Conservation (phyloP, 306 rosid genomes). For the Pterocarpus santalinus region DNA sequence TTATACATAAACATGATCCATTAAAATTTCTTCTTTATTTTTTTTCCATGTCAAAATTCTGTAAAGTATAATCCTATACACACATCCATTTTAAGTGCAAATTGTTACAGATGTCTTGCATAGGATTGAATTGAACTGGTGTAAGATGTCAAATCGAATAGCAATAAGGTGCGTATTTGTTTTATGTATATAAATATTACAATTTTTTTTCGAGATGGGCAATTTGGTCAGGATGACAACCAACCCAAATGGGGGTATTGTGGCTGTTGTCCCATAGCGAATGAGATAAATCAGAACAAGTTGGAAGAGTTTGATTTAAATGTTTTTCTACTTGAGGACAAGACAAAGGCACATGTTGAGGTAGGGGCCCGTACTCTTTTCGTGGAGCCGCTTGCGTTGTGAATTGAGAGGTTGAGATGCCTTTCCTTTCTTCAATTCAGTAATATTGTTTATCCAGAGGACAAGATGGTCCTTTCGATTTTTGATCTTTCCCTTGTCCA, state of each 20-base stretch:
- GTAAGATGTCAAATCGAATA: neutral
- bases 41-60: too few relatives aligned
- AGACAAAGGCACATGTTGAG: slow-evolving; percentile 84
- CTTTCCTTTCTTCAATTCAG: slow-evolving; percentile 32
- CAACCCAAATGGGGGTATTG: slow-evolving; percentile 49
- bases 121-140: neutral
- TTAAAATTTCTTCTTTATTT: too few relatives aligned
- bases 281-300: slow-evolving; percentile 50
- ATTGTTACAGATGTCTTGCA: neutral
- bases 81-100: neutral
- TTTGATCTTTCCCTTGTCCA: slow-evolving; percentile 67
- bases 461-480: slow-evolving; percentile 63
- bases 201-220: slow-evolving; percentile 40
- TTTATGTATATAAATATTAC: neutral
- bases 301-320: slow-evolving; percentile 63
- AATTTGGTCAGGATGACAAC: slow-evolving; percentile 50
- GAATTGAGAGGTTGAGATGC: slow-evolving; percentile 57
- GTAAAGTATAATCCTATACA: neutral
- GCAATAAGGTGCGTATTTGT: neutral
- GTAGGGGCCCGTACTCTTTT: slow-evolving; percentile 48
- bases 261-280: slow-evolving; percentile 55
- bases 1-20: too few relatives aligned
- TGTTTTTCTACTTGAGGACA: slow-evolving; percentile 72
- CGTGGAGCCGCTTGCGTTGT: slow-evolving; percentile 38
- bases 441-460: slow-evolving; percentile 48